Conservation (phyloP, 805 yeast genomes). For the Kodamaea fukazawae region DNA sequence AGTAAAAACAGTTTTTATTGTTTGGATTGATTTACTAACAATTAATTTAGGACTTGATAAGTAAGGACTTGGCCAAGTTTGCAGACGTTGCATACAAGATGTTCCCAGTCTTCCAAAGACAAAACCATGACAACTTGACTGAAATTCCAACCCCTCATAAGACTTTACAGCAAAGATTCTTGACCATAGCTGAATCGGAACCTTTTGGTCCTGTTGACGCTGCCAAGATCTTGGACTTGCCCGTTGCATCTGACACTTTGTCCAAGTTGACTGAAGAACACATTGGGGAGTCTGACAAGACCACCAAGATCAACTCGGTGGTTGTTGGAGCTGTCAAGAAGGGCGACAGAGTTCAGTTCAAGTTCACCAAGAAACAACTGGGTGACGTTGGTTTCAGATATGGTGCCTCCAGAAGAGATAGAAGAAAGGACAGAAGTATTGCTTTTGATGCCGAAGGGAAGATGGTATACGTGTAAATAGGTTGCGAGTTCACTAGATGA, state of each 20-base stretch:
- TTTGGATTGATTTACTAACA: slow-evolving; percentile 11
- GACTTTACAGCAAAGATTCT: slow-evolving; percentile 75
- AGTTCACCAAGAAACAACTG: slow-evolving; percentile 72
- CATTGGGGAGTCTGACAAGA: slow-evolving; percentile 45
- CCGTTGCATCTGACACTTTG: slow-evolving; percentile 82
- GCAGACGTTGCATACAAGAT: slow-evolving; percentile 64
- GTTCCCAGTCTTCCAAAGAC: slow-evolving; percentile 67
- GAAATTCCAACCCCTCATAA: slow-evolving; percentile 90
- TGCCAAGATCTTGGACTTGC: slow-evolving; percentile 74
- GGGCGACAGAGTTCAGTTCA: slow-evolving; percentile 71
- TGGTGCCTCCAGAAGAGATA: slow-evolving; percentile 87
- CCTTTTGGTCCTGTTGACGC: slow-evolving; percentile 97
- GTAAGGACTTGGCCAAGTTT: slow-evolving; percentile 56
- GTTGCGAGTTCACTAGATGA: too few relatives aligned
- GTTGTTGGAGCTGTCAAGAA: slow-evolving; percentile 55
- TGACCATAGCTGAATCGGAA: slow-evolving; percentile 89
- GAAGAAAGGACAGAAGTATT: slow-evolving; percentile 75
- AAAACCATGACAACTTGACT: slow-evolving; percentile 70
- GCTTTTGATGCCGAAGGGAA: slow-evolving; percentile 69
- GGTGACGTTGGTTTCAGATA: slow-evolving; percentile 90
- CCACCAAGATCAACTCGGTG: slow-evolving; percentile 29
- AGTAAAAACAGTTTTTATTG: neutral
- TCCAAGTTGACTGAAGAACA: slow-evolving; percentile 59
- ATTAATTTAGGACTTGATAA: slow-evolving; percentile 10
- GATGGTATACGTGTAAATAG: slow-evolving; percentile 36